Conservation (phyloP, 257 asterid species). For the Penstemon eatonii region DNA sequence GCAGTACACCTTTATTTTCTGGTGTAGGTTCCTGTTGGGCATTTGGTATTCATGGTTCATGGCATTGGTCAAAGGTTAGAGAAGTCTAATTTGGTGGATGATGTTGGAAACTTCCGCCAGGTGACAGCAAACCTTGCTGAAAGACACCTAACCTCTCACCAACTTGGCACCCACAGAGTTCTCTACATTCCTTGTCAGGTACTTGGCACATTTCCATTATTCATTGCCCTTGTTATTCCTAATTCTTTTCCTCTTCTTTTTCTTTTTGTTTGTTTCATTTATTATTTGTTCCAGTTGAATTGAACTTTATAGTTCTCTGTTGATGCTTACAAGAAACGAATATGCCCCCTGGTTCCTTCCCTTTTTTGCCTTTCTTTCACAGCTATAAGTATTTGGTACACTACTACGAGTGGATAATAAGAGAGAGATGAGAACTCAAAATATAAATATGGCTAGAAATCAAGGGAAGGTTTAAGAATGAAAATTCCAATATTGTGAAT, state of each 20-base stretch:
- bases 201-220: slow-evolving; percentile 17
- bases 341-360: slow-evolving; percentile 9
- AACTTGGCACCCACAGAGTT: slow-evolving; percentile 84
- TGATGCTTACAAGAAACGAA: not conserved
- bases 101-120: slow-evolving; percentile 81
- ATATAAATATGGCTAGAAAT: not conserved
- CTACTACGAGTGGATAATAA: not conserved
- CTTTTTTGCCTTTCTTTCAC: not conserved
- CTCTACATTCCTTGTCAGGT: slow-evolving; percentile 98
- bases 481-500: slow-evolving; percentile 8
- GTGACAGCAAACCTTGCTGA: slow-evolving; percentile 76
- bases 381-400: not conserved
- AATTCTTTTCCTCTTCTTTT: not conserved
- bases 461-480: not conserved
- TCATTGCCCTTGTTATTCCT: slow-evolving; percentile 16
- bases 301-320: not conserved
- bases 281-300: not conserved
- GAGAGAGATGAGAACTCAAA: not conserved
- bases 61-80: slow-evolving; percentile 98
- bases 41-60: slow-evolving; percentile 95
- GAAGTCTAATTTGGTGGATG: slow-evolving; percentile 96
- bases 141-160: slow-evolving; percentile 80
- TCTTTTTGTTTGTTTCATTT: slow-evolving; percentile 9
- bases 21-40: slow-evolving; percentile 89
- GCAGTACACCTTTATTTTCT: slow-evolving; percentile 25